Evolutionary conservation across 768 basidiomycete genomes (phyloP).

Genomic region (Lactarius deliciosus): DNA sequence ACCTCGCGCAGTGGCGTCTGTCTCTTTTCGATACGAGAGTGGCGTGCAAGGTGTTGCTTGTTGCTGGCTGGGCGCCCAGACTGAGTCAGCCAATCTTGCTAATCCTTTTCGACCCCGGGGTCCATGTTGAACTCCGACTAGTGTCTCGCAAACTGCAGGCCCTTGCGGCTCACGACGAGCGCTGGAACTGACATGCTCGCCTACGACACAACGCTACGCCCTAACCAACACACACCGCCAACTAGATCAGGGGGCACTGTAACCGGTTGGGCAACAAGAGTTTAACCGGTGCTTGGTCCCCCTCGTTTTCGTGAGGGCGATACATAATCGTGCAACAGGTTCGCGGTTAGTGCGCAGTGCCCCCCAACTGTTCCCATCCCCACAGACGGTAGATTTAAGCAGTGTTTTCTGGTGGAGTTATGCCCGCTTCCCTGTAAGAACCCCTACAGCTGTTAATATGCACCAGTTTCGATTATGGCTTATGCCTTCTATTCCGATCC

Average conservation of each 20-base stretch:
- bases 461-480: conserved; percentile 9
- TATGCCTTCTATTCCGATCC: conserved; percentile 21
- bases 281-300: neutral
- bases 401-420: conserved; percentile 9
- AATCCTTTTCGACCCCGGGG: conserved; percentile 2
- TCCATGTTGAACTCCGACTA: conserved; percentile 19
- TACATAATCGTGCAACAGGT: neutral
- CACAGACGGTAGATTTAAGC: conserved; percentile 2
- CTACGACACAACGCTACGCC: neutral
- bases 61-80: neutral
- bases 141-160: conserved; percentile 24
- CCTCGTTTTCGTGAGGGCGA: neutral
- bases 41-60: neutral
- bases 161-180: neutral
- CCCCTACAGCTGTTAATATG: conserved; percentile 16
- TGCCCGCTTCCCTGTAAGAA: neutral
- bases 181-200: neutral
- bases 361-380: neutral
- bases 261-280: neutral
- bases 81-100: conserved; percentile 1
- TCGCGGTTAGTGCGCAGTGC: neutral
- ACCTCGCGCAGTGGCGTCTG: conserved; percentile 16
- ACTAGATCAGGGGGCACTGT: conserved; percentile 11
- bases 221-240: conserved; percentile 12
- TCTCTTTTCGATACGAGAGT: conserved; percentile 1